A percentile compares a stretch with the other conserved stretches of the same genome.
Conservation (phyloP, 306 rosid species). For the Quercus mongolica region DNA sequence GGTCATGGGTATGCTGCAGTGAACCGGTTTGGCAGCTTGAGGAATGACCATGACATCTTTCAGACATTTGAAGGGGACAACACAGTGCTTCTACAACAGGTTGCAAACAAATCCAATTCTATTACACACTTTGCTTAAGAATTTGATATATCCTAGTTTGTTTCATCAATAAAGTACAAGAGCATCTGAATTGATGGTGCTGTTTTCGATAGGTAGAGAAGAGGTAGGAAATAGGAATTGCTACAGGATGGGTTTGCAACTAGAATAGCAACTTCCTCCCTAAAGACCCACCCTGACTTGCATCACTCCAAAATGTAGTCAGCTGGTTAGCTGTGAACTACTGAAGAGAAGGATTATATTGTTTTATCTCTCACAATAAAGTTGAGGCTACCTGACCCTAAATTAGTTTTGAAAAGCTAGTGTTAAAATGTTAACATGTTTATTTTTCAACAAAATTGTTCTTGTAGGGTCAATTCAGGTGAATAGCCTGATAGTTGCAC, state of each 20-base stretch:
- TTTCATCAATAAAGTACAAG: constrained; percentile 1
- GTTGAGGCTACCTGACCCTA: background rate
- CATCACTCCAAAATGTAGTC: background rate
- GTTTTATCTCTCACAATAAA: background rate
- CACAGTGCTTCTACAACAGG: constrained; percentile 98
- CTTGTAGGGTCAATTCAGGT: background rate
- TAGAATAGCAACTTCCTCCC: background rate
- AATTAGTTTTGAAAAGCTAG: background rate
- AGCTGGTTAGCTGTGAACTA: background rate
- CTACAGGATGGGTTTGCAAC: background rate
- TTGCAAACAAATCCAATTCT: constrained; percentile 24
- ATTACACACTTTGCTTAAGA: background rate
- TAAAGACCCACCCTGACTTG: background rate
- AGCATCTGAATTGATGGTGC: background rate
- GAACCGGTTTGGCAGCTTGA: constrained; percentile 77
- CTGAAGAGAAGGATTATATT: background rate
- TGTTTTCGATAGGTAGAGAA: background rate
- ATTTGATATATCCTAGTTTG: background rate
- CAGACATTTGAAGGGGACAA: constrained; percentile 99
- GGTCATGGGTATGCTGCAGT: constrained; percentile 99
- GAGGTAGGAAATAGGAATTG: constrained; percentile 7
- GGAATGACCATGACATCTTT: constrained; percentile 97
- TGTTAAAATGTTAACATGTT: constrained; percentile 2
- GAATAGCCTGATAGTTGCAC: background rate
- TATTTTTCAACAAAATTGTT: background rate